A percentile compares a stretch with the other conserved stretches of the same genome.
Conservation (phyloP, 225 moss, liverwort and hornwort genomes). For the Neckera pumila region DNA sequence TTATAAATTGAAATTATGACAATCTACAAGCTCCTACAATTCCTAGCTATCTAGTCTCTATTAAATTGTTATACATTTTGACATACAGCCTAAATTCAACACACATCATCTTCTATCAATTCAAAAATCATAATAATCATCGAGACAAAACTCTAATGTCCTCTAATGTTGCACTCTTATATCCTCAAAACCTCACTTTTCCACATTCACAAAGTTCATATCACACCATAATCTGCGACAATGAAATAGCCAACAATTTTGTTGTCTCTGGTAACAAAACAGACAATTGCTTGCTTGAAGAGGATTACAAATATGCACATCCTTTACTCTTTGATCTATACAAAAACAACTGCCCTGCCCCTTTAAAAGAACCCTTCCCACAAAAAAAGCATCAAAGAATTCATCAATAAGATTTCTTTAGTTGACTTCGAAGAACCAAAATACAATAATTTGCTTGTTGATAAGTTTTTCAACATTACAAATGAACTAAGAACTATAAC, state of each 20-base stretch:
- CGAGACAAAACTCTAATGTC: background rate
- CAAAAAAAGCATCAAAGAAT: no score
- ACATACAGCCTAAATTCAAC: background rate
- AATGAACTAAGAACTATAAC: background rate
- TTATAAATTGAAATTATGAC: no score
- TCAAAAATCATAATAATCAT: background rate
- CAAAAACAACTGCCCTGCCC: background rate
- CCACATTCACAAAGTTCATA: background rate
- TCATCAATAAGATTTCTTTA: background rate
- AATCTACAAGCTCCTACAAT: background rate
- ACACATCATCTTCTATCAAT: background rate
- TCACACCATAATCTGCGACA: rapidly evolving
- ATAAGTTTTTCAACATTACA: background rate
- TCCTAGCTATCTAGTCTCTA: rapidly evolving
- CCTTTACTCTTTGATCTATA: background rate
- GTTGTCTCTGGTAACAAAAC: background rate
- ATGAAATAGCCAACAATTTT: background rate
- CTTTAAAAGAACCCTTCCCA: rapidly evolving
- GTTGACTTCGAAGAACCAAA: background rate
- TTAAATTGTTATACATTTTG: background rate
- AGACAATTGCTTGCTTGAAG: background rate
- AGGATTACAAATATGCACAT: background rate
- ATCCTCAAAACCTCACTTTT: background rate
- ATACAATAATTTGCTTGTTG: background rate
- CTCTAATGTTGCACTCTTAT: background rate